phyloP scores from a whole-genome alignment of 164 flowering plant genomes.

The Umbilicus rupestris region DNA sequence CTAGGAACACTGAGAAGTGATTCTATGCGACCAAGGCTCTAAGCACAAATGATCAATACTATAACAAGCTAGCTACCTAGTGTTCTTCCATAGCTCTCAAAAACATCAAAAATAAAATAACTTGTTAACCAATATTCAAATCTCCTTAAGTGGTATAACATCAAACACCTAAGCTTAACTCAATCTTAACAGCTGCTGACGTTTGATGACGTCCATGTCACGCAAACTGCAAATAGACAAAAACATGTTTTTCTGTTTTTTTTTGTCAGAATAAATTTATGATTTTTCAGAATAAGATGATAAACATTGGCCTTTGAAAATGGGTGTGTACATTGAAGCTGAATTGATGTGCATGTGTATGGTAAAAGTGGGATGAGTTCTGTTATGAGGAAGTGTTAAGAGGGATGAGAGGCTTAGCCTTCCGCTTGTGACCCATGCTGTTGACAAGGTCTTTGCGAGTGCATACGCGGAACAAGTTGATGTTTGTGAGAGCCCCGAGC shows the following conservation, averaged over 20 bases:
- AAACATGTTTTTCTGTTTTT: no score
- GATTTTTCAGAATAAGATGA: neutral
- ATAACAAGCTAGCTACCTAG: no score
- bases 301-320: neutral
- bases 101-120: neutral
- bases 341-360: neutral
- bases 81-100: no score
- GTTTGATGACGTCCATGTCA: no score
- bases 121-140: neutral
- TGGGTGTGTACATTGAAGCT: neutral
- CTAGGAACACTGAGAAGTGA: neutral
- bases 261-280: no score
- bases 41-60: no score
- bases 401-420: slow-evolving; percentile 63
- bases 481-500: slow-evolving; percentile 42
- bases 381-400: neutral
- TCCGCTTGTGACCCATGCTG: slow-evolving; percentile 86
- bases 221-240: no score
- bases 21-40: no score
- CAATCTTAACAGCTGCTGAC: no score
- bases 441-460: slow-evolving; percentile 92
- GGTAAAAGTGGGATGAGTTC: neutral
- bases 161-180: slow-evolving; percentile 8
- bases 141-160: neutral
- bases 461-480: slow-evolving; percentile 88